A percentile compares a stretch with the other conserved stretches of the same genome.
Evolutionary conservation across 2,329 filamentous ascomycete species (phyloP).

Genomic region (Colletotrichum sp.): DNA sequence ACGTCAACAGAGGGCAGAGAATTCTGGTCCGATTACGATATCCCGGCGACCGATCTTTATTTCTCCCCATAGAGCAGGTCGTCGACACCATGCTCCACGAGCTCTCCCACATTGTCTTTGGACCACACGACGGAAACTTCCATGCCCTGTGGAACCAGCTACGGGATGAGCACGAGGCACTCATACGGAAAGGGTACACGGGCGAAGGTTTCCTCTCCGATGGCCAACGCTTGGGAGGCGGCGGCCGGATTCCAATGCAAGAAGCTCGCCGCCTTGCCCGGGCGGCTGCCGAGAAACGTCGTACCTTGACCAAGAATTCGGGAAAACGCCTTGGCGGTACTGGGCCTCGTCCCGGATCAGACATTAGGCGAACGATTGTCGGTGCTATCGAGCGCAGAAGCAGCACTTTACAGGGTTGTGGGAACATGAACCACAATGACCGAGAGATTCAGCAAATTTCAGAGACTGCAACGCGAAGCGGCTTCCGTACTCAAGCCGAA

Average conservation of each 20-base stretch:
- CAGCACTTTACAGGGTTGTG: conserved; percentile 75
- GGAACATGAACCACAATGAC: conserved; percentile 70
- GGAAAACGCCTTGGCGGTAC: conserved; percentile 77
- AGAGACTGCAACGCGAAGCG: conserved; percentile 69
- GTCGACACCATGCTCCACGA: conserved; percentile 95
- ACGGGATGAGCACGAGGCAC: conserved; percentile 80
- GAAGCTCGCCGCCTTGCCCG: conserved; percentile 80
- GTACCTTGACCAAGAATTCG: conserved; percentile 60
- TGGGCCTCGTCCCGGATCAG: conserved; percentile 56
- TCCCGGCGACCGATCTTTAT: conserved; percentile 74
- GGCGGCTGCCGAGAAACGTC: conserved; percentile 74
- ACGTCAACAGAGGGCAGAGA: conserved; percentile 76
- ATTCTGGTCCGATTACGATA: conserved; percentile 86
- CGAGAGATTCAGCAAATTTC: conserved; percentile 69
- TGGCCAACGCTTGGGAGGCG: conserved; percentile 76
- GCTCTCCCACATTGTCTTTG: conserved; percentile 85
- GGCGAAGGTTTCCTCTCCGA: conserved; percentile 86
- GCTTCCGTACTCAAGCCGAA: conserved; percentile 83
- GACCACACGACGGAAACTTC: conserved; percentile 83
- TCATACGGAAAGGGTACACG: conserved; percentile 83
- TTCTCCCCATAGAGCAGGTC: conserved; percentile 80
- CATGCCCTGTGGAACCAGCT: conserved; percentile 89
- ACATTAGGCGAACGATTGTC: conserved; percentile 76
- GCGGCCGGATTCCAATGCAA: conserved; percentile 61
- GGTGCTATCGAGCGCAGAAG: conserved; percentile 74